Evolutionary conservation across 2,329 filamentous ascomycete genomes (phyloP).

Genomic region (Neofusicoccum umdonicola): DNA sequence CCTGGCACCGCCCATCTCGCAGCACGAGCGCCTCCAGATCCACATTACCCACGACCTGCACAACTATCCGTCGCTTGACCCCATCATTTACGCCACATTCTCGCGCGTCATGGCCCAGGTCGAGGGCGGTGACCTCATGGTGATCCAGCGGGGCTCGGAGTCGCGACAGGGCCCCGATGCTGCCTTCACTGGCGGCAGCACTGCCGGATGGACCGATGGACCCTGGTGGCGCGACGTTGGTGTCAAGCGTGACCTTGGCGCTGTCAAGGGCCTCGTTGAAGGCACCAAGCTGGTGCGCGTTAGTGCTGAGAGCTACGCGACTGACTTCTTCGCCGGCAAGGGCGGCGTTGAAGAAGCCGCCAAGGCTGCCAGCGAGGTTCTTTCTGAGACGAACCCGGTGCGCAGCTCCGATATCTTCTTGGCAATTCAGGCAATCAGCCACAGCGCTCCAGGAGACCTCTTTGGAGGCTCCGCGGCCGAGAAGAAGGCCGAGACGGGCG

Average conservation of each 20-base stretch:
- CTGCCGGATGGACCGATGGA: slow-evolving; percentile 81
- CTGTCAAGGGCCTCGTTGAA: slow-evolving; percentile 76
- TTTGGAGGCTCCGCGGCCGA: slow-evolving; percentile 61
- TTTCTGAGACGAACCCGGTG: slow-evolving; percentile 84
- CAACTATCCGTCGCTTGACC: slow-evolving; percentile 91
- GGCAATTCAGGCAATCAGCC: slow-evolving; percentile 81
- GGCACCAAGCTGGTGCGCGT: slow-evolving; percentile 89
- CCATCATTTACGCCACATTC: slow-evolving; percentile 88
- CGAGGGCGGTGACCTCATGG: slow-evolving; percentile 90
- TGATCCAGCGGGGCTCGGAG: slow-evolving; percentile 90
- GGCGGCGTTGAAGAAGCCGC: slow-evolving; percentile 81
- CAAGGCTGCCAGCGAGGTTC: slow-evolving; percentile 71
- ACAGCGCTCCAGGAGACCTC: slow-evolving; percentile 61
- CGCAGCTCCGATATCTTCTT: slow-evolving; percentile 93
- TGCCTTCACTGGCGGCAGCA: slow-evolving; percentile 47
- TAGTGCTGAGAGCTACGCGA: slow-evolving; percentile 81
- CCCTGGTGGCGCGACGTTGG: slow-evolving; percentile 87
- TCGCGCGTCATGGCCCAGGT: slow-evolving; percentile 98
- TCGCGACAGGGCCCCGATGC: slow-evolving; percentile 65
- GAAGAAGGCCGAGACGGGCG: slow-evolving; percentile 55
- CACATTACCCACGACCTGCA: slow-evolving; percentile 96
- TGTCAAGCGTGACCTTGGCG: slow-evolving; percentile 70
- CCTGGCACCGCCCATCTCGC: slow-evolving; percentile 91
- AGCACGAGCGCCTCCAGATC: slow-evolving; percentile 93
- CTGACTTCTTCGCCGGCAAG: slow-evolving; percentile 74